These are phyloP conservation scores for Serpula lacrymans DNA, from an alignment of 768 basidiomycete species.

Conservation along the genomic window DNA sequence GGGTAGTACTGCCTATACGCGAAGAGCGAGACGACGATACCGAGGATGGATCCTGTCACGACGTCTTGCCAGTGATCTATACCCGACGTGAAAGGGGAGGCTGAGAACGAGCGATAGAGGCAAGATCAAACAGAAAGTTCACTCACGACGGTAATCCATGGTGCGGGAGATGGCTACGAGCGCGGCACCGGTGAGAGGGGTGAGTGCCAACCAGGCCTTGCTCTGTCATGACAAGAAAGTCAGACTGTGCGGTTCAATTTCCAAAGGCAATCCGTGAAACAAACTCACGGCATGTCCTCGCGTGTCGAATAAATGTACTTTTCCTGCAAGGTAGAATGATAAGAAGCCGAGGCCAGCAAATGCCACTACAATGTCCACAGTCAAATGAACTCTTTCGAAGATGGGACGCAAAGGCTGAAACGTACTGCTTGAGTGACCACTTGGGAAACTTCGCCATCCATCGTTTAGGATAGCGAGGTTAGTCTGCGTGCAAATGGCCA, in stretches of 20 bases:
- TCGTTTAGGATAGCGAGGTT: conserved; percentile 56
- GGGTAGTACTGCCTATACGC: conserved; percentile 84
- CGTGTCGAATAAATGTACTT: conserved; percentile 83
- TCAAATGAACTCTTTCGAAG: too few species aligned
- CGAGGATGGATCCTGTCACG: conserved; percentile 71
- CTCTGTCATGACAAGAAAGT: conserved; percentile 32
- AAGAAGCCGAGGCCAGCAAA: conserved; percentile 93
- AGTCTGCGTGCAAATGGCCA: conserved; percentile 74
- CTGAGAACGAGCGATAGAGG: conserved; percentile 8
- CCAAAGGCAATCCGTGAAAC: too few species aligned
- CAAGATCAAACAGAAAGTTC: background rate
- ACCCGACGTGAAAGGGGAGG: conserved; percentile 1
- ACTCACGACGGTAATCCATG: conserved; percentile 87
- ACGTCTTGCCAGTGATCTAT: conserved; percentile 93
- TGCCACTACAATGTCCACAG: too few species aligned
- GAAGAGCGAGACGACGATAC: conserved; percentile 68
- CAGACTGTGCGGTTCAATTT: conserved; percentile 1
- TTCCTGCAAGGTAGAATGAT: conserved; percentile 84
- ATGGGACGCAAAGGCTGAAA: conserved; percentile 2
- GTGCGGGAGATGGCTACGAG: conserved; percentile 82
- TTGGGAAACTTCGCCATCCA: conserved; percentile 90
- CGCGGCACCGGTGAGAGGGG: conserved; percentile 71
- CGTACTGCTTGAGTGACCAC: conserved; percentile 86
- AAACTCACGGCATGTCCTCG: conserved; percentile 63
- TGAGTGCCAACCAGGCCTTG: conserved; percentile 80